Evolutionary conservation across 208 protist genomes (phyloP), one percentile per base, ranked within the genome.

Genomic region (Novymonas esmeraldas): DNA sequence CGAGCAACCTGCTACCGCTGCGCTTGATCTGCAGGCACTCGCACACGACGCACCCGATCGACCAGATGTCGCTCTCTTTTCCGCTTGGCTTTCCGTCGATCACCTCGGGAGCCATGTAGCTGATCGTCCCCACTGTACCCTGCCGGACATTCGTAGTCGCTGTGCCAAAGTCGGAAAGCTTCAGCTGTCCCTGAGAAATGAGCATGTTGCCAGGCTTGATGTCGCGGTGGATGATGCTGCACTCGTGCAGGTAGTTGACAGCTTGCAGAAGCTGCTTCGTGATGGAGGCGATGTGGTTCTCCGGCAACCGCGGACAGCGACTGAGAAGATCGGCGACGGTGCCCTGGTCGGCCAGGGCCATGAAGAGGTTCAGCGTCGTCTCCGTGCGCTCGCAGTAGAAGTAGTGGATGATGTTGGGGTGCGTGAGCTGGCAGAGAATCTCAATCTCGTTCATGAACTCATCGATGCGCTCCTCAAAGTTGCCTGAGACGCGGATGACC

Each of bases 191-290:
- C 48, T 89, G 68, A n/a, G 79, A 81, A 36, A 95, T 79, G 16
- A 95, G 73, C 52, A 95, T 87, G 79, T 96, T 94, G 56, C 87
- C 85, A 1, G 87, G 80, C 68, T 96, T 96, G 33, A 96, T 86
- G 77, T 96, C 88, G 42, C 91, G 85, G 54, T 96, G 91, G 48
- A 94, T 89, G 70, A 96, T 92, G 18, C 80, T 78, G 18, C 46
- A 70, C 41, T 85, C 82, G 36, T 95, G 89, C 11, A 95, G 70
- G 59, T 86, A 90, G 33, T 90, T 86, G 33, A 95, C 77, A 2
- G 79, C 84, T 36, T 82, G 69, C 36, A 93, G 60, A 7, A 95
- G 73, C 65, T 95, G 79, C 66, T 86, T 89, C 44, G 78, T 78
- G 33, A 94, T 78, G 10, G 73, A 77, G 6, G 73, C 78, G 24